Percentiles rank a stretch among this genome's conserved stretches.
Evolutionary conservation across 345 rosid genomes (phyloP).

Genomic region (Rhodomyrtus tomentosa): DNA sequence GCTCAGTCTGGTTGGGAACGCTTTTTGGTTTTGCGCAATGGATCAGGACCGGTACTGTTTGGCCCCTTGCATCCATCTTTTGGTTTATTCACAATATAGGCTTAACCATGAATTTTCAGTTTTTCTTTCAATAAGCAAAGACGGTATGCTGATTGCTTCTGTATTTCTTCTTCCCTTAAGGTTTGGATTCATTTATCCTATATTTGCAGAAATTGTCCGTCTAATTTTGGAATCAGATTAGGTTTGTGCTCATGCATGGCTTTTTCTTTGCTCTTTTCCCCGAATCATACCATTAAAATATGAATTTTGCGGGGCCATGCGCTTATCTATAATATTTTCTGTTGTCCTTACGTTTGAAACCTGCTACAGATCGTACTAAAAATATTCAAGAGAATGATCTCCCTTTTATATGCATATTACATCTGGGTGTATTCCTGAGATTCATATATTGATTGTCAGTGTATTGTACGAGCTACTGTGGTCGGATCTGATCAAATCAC

Average conservation of each 20-base stretch:
- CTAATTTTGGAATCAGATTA: background rate
- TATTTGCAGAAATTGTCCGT: background rate
- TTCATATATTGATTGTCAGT: conserved; percentile 32
- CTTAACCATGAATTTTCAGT: background rate
- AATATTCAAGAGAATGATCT: background rate
- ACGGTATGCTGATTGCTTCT: background rate
- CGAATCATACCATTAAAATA: background rate
- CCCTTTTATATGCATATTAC: background rate
- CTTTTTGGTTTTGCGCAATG: conserved; percentile 62
- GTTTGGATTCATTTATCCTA: background rate
- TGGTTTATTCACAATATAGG: background rate
- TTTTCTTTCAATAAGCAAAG: background rate
- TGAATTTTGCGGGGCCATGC: background rate
- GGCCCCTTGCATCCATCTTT: background rate
- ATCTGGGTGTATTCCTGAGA: conserved; percentile 1
- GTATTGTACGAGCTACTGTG: conserved; percentile 69
- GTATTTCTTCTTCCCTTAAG: background rate
- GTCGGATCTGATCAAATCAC: conserved; percentile 32
- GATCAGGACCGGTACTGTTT: conserved; percentile 62
- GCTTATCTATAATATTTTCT: background rate
- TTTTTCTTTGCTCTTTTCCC: background rate
- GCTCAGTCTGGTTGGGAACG: conserved; percentile 74
- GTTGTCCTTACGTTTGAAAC: background rate
- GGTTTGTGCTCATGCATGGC: background rate
- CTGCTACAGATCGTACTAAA: background rate